These are phyloP conservation scores for Yarrowia sp. DNA, from an alignment of 805 yeast species.

Conservation along the genomic window DNA sequence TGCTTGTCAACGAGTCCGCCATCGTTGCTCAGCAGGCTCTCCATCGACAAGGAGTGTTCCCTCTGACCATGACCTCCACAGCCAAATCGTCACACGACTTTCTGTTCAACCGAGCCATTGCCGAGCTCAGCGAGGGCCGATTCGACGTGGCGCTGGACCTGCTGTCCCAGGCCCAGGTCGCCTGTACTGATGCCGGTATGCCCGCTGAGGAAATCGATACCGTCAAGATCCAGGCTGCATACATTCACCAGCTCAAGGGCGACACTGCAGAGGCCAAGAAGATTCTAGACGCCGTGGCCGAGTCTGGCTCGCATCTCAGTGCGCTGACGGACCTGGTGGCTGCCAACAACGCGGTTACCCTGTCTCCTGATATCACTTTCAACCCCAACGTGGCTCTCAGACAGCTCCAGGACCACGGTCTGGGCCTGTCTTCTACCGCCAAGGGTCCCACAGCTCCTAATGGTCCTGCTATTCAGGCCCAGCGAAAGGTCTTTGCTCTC, in stretches of 20 bases:
- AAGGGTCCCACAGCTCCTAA: constrained; percentile 12
- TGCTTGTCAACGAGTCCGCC: constrained; percentile 60
- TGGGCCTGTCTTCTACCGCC: constrained; percentile 12
- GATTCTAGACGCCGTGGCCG: constrained; percentile 43
- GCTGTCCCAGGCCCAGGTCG: constrained; percentile 49
- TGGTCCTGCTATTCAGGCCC: constrained; percentile 24
- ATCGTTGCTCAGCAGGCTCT: constrained; percentile 51
- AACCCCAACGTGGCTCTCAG: constrained; percentile 33
- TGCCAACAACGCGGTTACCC: constrained; percentile 10
- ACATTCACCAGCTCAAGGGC: constrained; percentile 46
- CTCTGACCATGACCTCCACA: constrained; percentile 26
- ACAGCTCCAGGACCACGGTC: constrained; percentile 25
- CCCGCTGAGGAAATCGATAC: constrained; percentile 53
- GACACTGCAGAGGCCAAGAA: constrained; percentile 41
- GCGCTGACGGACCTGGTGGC: constrained; percentile 27
- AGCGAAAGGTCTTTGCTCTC: constrained; percentile 38
- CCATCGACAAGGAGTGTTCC: constrained; percentile 29
- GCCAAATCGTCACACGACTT: constrained; percentile 49
- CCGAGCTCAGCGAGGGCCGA: constrained; percentile 46
- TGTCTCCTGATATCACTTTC: constrained; percentile 10
- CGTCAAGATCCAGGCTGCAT: constrained; percentile 59
- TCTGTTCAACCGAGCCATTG: constrained; percentile 58
- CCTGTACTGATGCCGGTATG: constrained; percentile 48
- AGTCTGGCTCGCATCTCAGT: constrained; percentile 15
- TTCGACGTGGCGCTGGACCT: constrained; percentile 43